Evolutionary conservation across 306 rosid species (phyloP).

Genomic region (Castanopsis chinensis): DNA sequence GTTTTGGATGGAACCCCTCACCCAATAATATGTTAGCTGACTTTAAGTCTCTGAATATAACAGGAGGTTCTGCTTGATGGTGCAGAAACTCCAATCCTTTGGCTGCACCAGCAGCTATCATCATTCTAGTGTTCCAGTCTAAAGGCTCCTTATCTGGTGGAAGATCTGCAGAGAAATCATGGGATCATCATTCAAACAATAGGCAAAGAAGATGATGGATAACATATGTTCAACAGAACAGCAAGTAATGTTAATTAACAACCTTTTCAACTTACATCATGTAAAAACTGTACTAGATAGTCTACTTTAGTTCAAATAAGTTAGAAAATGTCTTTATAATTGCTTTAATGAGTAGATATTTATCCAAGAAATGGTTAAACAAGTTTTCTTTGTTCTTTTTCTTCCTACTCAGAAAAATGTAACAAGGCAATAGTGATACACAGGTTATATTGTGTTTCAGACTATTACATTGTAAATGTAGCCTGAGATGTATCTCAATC

Average conservation of each 20-base stretch:
- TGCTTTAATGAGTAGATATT: no score
- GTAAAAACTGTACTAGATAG: background rate
- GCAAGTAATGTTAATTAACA: background rate
- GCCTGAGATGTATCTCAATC: background rate
- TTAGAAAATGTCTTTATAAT: no score
- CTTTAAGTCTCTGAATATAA: constrained; percentile 69
- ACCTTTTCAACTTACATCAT: background rate
- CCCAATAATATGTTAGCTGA: constrained; percentile 57
- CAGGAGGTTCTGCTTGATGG: constrained; percentile 54
- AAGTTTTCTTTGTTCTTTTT: no score
- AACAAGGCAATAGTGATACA: background rate
- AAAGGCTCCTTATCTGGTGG: constrained; percentile 33
- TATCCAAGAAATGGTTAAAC: no score
- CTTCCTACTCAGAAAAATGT: no score
- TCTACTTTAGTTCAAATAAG: no score
- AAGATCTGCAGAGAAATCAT: constrained; percentile 32
- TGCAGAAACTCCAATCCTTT: constrained; percentile 69
- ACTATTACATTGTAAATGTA: background rate
- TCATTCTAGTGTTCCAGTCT: constrained; percentile 71
- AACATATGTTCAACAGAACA: background rate
- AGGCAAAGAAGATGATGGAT: background rate
- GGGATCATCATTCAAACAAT: background rate
- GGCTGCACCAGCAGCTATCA: constrained; percentile 68
- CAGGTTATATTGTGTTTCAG: background rate
- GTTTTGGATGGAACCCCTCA: constrained; percentile 51